Conservation (phyloP, 495 filamentous ascomycete species). For the Penicillium desertorum region DNA sequence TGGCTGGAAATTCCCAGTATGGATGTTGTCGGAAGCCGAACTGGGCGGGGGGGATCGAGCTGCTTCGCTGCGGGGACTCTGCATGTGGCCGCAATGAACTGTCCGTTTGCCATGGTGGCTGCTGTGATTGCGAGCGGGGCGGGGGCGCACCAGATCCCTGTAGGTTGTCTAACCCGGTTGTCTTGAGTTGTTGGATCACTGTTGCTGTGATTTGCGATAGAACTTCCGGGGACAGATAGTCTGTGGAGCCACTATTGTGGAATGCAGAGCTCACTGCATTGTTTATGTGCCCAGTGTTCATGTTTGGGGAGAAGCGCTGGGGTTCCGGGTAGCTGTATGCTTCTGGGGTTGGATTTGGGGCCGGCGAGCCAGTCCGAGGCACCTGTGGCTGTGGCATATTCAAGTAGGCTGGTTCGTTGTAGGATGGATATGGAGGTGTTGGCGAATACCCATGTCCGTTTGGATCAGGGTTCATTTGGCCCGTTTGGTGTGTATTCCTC, state of each 20-base stretch:
- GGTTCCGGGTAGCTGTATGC: neutral
- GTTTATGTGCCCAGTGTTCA: constrained; percentile 37
- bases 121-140: constrained; percentile 32
- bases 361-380: constrained; percentile 29
- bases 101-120: constrained; percentile 34
- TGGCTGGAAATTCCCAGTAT: constrained; percentile 41
- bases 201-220: constrained; percentile 53
- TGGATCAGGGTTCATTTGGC: constrained; percentile 29
- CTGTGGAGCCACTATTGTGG: constrained; percentile 32
- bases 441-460: constrained; percentile 26
- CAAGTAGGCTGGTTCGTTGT: constrained; percentile 36
- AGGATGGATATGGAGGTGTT: constrained; percentile 39
- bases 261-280: constrained; percentile 52
- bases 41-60: constrained; percentile 24
- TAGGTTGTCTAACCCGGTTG: constrained; percentile 40
- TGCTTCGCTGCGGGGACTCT: constrained; percentile 28
- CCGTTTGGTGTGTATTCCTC: constrained; percentile 27
- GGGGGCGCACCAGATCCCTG: constrained; percentile 31
- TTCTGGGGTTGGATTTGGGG: constrained; percentile 20
- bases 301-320: constrained; percentile 1
- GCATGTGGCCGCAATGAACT: constrained; percentile 31
- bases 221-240: constrained; percentile 50
- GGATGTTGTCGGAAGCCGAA: constrained; percentile 23
- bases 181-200: constrained; percentile 54
- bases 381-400: constrained; percentile 45